Conservation (phyloP, 2,329 filamentous ascomycete genomes). For the Colletotrichum destructivum region DNA sequence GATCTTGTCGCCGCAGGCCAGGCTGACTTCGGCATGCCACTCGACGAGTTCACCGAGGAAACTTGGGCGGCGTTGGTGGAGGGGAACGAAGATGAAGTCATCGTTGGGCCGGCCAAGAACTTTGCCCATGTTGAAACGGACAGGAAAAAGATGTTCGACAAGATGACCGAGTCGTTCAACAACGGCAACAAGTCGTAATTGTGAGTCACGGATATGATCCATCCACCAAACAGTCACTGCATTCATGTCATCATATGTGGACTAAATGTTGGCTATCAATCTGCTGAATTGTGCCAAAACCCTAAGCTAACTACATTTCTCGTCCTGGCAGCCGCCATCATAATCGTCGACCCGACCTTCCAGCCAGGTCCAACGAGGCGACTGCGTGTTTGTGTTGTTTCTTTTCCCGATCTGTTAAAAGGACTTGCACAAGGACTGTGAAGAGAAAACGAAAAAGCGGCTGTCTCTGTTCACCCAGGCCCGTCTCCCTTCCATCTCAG, state of each 20-base stretch:
- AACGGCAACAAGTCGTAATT: slow-evolving; percentile 15
- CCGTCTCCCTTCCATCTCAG: slow-evolving; percentile 35
- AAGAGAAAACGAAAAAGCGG: slow-evolving; percentile 38
- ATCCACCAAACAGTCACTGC: not conserved
- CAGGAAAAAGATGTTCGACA: slow-evolving; percentile 22
- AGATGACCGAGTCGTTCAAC: slow-evolving; percentile 24
- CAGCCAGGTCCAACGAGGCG: slow-evolving; percentile 29
- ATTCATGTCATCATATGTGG: no score
- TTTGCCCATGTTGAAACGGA: slow-evolving; percentile 36
- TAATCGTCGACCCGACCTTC: slow-evolving; percentile 28
- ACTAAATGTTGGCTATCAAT: slow-evolving; percentile 27
- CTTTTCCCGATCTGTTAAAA: slow-evolving; percentile 21
- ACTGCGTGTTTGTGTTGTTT: slow-evolving; percentile 6
- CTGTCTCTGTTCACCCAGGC: slow-evolving; percentile 26
- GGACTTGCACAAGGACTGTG: slow-evolving; percentile 30
- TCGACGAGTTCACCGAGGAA: slow-evolving; percentile 60
- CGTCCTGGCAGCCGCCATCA: slow-evolving; percentile 33
- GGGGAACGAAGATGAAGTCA: slow-evolving; percentile 56
- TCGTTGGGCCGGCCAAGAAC: slow-evolving; percentile 39
- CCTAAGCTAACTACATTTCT: slow-evolving; percentile 40
- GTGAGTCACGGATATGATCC: no score
- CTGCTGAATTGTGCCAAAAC: slow-evolving; percentile 38
- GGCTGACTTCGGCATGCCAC: slow-evolving; percentile 53
- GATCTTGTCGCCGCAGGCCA: slow-evolving; percentile 53
- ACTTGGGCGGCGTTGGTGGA: slow-evolving; percentile 59